Evolutionary conservation across 1,284 basidiomycete genomes (phyloP), one percentile per base, ranked within the genome.

Genomic region (Cryptococcus sp.): DNA sequence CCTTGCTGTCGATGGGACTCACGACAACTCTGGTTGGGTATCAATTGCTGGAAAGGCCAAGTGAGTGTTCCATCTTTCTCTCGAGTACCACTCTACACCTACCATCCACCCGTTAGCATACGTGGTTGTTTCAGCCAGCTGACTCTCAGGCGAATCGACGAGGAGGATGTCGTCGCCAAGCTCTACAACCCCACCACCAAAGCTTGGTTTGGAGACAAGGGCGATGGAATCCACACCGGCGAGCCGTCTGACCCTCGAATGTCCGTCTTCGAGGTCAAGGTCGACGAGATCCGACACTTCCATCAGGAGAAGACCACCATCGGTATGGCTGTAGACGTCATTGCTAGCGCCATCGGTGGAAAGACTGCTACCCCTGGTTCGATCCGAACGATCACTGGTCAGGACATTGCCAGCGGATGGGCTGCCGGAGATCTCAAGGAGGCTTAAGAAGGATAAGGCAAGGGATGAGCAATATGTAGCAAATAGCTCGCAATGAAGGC

Each of bases 131-230:
- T 9, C 31, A 16, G 31, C 31, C 9, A 32, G n/a, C 41, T 43
- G 26, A 43, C 36, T 31, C 28, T 53, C 6, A 81, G 74, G 48
- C 74, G 87, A 19, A 77, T 76, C 41, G 77, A 81, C 54, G 83
- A 90, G 68, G 77, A 76, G 33, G 78, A 79, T 7, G 65, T 81
- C 48, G 82, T 91, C 55, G 80, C 80, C 57, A 80, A 84, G 61
- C 77, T 86, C 50, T 91, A 83, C 82, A 82, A 78, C 49, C 61
- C 77, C 3, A 62, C 76, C 79, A 75, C 80, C 37, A 74, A 82
- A 11, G 86, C 84, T 0, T 94, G 88, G 80, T 93, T 94, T 63
- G 87, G 86, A 19, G 84, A 93, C 67, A 77, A 92, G 53, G 83
- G 83, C 41, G 91, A 94, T 59, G 87, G 86, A n/a, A 74, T 85